Percentiles rank a stretch among this genome's conserved stretches.
These are phyloP conservation scores for Trametes meyenii DNA, from an alignment of 768 basidiomycete species.

Conservation along the genomic window DNA sequence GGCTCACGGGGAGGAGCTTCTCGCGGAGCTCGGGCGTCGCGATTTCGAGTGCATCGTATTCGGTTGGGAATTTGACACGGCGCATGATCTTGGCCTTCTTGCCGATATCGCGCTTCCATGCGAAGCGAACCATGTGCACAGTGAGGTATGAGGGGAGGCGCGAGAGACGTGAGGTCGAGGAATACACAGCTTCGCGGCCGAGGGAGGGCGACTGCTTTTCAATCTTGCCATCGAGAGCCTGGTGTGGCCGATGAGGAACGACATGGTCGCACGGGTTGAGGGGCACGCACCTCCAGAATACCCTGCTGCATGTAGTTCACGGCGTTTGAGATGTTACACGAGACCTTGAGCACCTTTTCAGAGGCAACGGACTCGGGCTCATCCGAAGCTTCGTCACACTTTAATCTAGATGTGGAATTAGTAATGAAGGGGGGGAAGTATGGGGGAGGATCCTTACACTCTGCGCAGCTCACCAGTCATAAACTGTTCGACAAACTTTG, in stretches of 20 bases:
- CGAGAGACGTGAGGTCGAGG: conserved; percentile 76
- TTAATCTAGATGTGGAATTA: conserved; percentile 51
- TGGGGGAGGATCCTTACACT: conserved; percentile 47
- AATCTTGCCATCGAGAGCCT: conserved; percentile 88
- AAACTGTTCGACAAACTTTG: conserved; percentile 78
- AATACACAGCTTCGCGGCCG: conserved; percentile 81
- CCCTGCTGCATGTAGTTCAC: conserved; percentile 92
- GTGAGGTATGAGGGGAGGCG: conserved; percentile 84
- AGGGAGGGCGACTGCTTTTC: conserved; percentile 83
- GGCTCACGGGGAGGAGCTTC: conserved; percentile 70
- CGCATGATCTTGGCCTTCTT: conserved; percentile 99
- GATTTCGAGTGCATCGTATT: conserved; percentile 85
- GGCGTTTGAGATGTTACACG: conserved; percentile 84
- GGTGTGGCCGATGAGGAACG: conserved; percentile 13
- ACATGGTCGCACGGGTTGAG: neutral
- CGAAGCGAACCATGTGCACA: conserved; percentile 96
- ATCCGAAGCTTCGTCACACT: conserved; percentile 80
- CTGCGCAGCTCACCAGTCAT: conserved; percentile 78
- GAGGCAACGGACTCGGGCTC: conserved; percentile 64
- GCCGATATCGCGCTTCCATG: conserved; percentile 87
- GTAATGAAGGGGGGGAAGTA: neutral
- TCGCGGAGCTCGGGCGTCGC: conserved; percentile 76
- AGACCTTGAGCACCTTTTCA: conserved; percentile 85
- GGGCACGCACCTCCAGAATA: conserved; percentile 67
- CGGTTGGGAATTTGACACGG: conserved; percentile 85